A percentile compares a stretch with the other conserved stretches of the same genome.
These are phyloP conservation scores for Calonectria montana DNA, from an alignment of 2,329 filamentous ascomycete genomes.

Conservation along the genomic window DNA sequence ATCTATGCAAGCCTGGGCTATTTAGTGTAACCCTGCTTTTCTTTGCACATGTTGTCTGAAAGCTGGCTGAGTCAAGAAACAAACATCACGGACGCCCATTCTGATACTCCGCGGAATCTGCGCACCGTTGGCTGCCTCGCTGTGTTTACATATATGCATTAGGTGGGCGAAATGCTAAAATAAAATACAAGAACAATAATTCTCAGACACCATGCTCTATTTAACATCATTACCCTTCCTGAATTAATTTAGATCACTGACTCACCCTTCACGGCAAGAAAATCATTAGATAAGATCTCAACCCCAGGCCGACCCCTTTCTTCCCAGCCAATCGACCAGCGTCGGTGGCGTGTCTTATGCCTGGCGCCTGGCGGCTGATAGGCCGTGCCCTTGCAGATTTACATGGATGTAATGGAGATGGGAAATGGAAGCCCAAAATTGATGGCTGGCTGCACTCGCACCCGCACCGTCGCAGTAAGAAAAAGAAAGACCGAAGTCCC, in stretches of 20 bases:
- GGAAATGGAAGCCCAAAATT: slow-evolving; percentile 27
- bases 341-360: slow-evolving; percentile 33
- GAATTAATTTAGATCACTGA: background rate
- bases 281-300: slow-evolving; percentile 28
- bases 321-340: slow-evolving; percentile 31
- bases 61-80: background rate
- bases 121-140: background rate
- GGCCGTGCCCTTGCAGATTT: slow-evolving; percentile 43
- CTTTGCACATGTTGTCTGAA: background rate
- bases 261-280: background rate
- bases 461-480: slow-evolving; percentile 19
- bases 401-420: slow-evolving; percentile 34
- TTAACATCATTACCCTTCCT: background rate
- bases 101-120: background rate
- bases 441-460: slow-evolving; percentile 14
- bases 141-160: background rate
- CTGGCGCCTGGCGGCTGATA: slow-evolving; percentile 39
- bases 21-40: background rate
- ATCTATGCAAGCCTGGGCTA: background rate
- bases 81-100: background rate
- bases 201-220: background rate
- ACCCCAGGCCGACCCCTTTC: slow-evolving; percentile 35
- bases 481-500: slow-evolving; percentile 7
- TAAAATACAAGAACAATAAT: background rate
- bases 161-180: background rate